Base-by-base conservation (phyloP, 2,329 filamentous ascomycete species). In the Parastagonospora avenae region DNA sequence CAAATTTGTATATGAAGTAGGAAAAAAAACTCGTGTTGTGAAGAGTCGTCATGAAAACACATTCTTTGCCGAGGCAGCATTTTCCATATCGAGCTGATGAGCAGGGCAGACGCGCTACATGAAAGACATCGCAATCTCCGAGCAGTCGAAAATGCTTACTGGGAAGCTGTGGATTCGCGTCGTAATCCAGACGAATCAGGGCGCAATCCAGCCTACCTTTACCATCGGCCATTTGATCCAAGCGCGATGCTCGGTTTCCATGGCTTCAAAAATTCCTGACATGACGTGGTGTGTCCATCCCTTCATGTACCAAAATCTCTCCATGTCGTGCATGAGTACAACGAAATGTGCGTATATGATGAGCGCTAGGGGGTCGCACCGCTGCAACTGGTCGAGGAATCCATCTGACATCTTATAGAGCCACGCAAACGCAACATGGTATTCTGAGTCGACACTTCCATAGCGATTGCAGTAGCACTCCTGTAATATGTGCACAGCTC, bases 231-330 rank as follows among this genome's bases (percentile, higher is more conserved):
- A 70, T 24, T 59, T 50, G 12, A 67, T 46, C 54, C 61, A 63
- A 5, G 57, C 24, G 42, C 56, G 52, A 44, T 68, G 44, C 46
- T 66, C 66, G 24, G 40, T 49, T 0, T 49, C 54, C 27, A 63
- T 37, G 8, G 56, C 41, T 4, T 57, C 55, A 42, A 50, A 67
- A 14, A 68, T 68, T 1, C 64, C 64, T 24, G 48, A 48, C 54
- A 70, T 57, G 8, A 66, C 56, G 48, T 70, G 67, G 14, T 56
- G 42, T 6, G 67, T 68, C 66, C 64, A 70, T 6, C 63, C 67
- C 31, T 62, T 60, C 59, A 67, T 64, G 35, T 67, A 70, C 67
- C 67, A 70, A 35, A 70, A 67, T 1, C 53, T 45, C 28, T 70
- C 64, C 55, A 70, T 49, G 19, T 62, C 63, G 5, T 54, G 50